These are phyloP conservation scores for Cutaneotrichosporon sp. DNA, from an alignment of 1,284 basidiomycete species.

Conservation along the genomic window DNA sequence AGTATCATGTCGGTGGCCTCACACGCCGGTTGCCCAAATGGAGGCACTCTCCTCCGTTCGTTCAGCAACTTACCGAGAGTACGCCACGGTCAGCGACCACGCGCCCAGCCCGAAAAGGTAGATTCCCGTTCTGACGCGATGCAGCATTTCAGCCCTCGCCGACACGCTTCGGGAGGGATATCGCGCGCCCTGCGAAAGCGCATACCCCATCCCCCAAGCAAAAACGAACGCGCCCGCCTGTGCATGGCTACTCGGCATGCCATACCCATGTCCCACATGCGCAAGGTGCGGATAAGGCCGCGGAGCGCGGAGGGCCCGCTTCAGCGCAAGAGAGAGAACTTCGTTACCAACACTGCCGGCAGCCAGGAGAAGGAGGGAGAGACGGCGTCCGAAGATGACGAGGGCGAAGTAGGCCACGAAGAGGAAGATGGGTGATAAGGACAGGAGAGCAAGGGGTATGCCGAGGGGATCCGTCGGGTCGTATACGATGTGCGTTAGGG, in stretches of 20 bases:
- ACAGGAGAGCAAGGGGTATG: constrained; percentile 43
- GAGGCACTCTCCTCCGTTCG: no score
- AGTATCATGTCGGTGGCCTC: no score
- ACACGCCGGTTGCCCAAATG: no score
- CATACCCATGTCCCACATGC: constrained; percentile 41
- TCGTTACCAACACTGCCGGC: constrained; percentile 40
- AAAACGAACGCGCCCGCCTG: constrained; percentile 43
- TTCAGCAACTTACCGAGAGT: constrained; percentile 44
- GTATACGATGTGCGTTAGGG: constrained; percentile 44
- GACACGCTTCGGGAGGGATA: not conserved
- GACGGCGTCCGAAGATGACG: constrained; percentile 37
- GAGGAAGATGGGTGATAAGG: constrained; percentile 47
- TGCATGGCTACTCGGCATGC: constrained; percentile 47
- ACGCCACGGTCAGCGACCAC: constrained; percentile 43
- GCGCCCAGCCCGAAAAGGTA: constrained; percentile 35
- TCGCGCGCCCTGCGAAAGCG: constrained; percentile 18
- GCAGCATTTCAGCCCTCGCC: constrained; percentile 2
- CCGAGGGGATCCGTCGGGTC: constrained; percentile 37
- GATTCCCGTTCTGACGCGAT: constrained; percentile 23
- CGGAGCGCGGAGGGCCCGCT: constrained; percentile 25
- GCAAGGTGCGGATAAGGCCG: constrained; percentile 14
- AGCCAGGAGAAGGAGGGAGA: constrained; percentile 38
- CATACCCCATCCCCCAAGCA: constrained; percentile 39
- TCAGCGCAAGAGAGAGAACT: constrained; percentile 32
- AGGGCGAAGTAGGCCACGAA: constrained; percentile 48